Percentiles rank a stretch among this genome's conserved stretches.
Evolutionary conservation across 1,139 yeast genomes (phyloP).

Genomic region (Martiniozyma asiatica): DNA sequence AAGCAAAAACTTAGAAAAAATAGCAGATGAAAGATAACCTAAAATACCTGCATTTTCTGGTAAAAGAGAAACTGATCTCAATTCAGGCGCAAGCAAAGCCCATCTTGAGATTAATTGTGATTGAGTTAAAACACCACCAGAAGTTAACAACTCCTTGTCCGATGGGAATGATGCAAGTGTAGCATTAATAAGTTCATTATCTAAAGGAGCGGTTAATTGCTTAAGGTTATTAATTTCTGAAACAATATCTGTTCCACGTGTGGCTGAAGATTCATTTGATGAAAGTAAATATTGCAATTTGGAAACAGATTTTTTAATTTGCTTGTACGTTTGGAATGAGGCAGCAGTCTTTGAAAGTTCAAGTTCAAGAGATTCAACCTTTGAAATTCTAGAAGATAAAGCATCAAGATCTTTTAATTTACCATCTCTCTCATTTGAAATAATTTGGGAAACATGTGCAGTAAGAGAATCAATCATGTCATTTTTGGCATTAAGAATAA

Average conservation of each 20-base stretch:
- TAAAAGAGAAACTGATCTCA: conserved; percentile 63
- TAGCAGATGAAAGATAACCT: conserved; percentile 73
- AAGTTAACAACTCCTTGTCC: conserved; percentile 28
- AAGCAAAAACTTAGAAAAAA: conserved; percentile 67
- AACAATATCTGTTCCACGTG: conserved; percentile 21
- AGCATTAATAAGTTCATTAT: conserved; percentile 19
- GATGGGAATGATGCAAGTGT: conserved; percentile 27
- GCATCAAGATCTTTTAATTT: conserved; percentile 60
- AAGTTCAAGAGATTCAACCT: conserved; percentile 47
- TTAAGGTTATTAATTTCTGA: conserved; percentile 23
- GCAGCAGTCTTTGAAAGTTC: conserved; percentile 46
- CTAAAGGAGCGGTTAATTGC: conserved; percentile 17
- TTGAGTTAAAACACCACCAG: conserved; percentile 35
- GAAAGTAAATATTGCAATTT: conserved; percentile 38
- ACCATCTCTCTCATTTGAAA: conserved; percentile 74
- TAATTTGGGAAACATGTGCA: conserved; percentile 44
- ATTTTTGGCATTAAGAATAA: conserved; percentile 57
- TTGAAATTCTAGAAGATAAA: conserved; percentile 44
- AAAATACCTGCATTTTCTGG: conserved; percentile 95
- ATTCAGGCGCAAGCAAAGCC: conserved; percentile 71
- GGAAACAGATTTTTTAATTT: conserved; percentile 44
- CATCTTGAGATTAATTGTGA: conserved; percentile 66
- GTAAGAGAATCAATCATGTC: conserved; percentile 67
- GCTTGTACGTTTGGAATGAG: conserved; percentile 42
- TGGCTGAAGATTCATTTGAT: conserved; percentile 22